Conservation (phyloP, 2,329 filamentous ascomycete genomes). For the Aureobasidium sp. region DNA sequence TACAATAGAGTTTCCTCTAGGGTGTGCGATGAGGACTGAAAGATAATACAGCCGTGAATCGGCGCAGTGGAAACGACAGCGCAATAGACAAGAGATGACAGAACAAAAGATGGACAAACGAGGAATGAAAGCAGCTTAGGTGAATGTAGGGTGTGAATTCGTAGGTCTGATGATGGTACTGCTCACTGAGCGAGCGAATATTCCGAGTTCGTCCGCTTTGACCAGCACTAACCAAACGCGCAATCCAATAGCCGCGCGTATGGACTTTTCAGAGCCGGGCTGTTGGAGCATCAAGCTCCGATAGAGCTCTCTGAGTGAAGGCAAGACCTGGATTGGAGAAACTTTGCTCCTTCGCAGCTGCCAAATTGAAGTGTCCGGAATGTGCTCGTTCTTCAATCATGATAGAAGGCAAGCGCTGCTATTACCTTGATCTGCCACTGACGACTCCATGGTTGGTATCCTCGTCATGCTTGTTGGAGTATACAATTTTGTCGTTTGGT, state of each 20-base stretch:
- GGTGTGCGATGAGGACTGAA: neutral
- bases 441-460: neutral
- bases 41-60: neutral
- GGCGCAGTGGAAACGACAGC: neutral
- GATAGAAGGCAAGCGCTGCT: neutral
- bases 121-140: neutral
- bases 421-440: neutral
- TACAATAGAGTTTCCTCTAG: neutral
- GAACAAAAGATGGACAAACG: neutral
- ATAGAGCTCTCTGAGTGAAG: neutral
- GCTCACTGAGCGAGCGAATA: neutral
- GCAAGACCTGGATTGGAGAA: neutral
- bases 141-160: neutral
- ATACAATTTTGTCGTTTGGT: neutral
- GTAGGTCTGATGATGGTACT: neutral
- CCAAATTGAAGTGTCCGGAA: neutral
- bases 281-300: neutral
- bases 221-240: neutral
- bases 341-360: neutral
- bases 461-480: neutral
- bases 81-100: neutral
- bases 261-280: neutral
- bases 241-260: neutral
- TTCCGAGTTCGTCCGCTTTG: constrained; percentile 1
- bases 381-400: neutral